Conservation (phyloP, 768 basidiomycete species). For the Amylocystis lapponica region DNA sequence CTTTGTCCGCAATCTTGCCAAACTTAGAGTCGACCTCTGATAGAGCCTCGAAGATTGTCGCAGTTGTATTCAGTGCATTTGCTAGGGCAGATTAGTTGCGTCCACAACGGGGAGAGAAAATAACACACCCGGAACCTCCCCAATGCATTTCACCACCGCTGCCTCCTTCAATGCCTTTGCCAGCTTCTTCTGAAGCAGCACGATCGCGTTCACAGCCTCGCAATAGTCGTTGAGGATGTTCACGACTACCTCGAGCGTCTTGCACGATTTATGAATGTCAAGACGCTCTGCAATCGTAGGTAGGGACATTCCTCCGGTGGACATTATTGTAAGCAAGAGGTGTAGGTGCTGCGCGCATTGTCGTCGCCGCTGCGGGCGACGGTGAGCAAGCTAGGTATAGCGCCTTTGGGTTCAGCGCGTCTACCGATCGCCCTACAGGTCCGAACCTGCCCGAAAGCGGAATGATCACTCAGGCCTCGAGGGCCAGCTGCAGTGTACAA, state of each 20-base stretch:
- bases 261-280: constrained; percentile 80
- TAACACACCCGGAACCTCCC: constrained; percentile 55
- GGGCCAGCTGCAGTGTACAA: too few species aligned
- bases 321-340: too few species aligned
- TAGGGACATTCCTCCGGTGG: constrained; percentile 10
- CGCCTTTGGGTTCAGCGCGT: too few species aligned
- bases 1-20: constrained; percentile 67
- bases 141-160: constrained; percentile 52
- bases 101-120: not conserved
- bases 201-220: constrained; percentile 59
- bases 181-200: constrained; percentile 67
- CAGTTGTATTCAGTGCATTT: constrained; percentile 61
- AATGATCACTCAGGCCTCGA: too few species aligned
- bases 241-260: constrained; percentile 63
- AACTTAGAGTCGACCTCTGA: constrained; percentile 72
- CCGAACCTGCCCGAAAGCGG: too few species aligned
- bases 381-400: too few species aligned
- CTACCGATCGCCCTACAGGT: too few species aligned
- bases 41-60: constrained; percentile 61
- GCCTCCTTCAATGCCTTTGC: constrained; percentile 65
- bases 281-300: constrained; percentile 48
- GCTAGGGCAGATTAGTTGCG: constrained; percentile 30
- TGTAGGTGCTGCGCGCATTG: too few species aligned
- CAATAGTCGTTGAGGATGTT: constrained; percentile 68
- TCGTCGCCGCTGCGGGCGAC: too few species aligned